Conservation (phyloP, 352 stramenopile species). For the Phytophthora pistaciae region DNA sequence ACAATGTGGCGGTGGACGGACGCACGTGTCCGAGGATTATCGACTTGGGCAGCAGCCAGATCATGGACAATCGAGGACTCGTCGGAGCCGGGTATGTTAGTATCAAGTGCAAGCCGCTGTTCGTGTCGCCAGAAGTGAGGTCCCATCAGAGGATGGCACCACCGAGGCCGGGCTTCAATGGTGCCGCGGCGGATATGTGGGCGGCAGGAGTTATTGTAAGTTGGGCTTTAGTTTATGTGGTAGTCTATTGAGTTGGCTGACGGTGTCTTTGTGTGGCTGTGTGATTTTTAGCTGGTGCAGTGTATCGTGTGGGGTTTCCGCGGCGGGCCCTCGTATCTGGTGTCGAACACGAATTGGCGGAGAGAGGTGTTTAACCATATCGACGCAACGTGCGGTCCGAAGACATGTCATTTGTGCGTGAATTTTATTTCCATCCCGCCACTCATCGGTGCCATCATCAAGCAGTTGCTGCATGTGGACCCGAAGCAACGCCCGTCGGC, state of each 20-base stretch:
- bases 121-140: constrained; percentile 79
- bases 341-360: constrained; percentile 69
- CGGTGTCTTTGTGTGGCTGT: constrained; percentile 16
- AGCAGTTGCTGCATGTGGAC: constrained; percentile 80
- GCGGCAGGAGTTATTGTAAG: constrained; percentile 83
- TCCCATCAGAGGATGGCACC: constrained; percentile 62
- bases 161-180: constrained; percentile 77
- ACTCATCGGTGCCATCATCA: constrained; percentile 79
- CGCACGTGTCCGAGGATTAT: constrained; percentile 69
- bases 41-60: constrained; percentile 80
- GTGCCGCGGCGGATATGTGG: constrained; percentile 81
- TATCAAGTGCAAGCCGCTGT: constrained; percentile 89
- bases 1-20: constrained; percentile 85
- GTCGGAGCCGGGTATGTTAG: constrained; percentile 67
- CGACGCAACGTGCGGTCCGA: constrained; percentile 63
- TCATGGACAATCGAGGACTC: constrained; percentile 74
- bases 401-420: constrained; percentile 71
- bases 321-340: constrained; percentile 71
- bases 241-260: not conserved
- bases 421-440: constrained; percentile 87
- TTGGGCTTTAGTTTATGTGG: constrained; percentile 5
- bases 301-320: constrained; percentile 85
- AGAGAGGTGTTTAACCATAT: constrained; percentile 83
- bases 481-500: constrained; percentile 70
- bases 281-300: constrained; percentile 65